Evolutionary conservation across 768 basidiomycete genomes (phyloP).

Genomic region (Clitopilus hobsonii): DNA sequence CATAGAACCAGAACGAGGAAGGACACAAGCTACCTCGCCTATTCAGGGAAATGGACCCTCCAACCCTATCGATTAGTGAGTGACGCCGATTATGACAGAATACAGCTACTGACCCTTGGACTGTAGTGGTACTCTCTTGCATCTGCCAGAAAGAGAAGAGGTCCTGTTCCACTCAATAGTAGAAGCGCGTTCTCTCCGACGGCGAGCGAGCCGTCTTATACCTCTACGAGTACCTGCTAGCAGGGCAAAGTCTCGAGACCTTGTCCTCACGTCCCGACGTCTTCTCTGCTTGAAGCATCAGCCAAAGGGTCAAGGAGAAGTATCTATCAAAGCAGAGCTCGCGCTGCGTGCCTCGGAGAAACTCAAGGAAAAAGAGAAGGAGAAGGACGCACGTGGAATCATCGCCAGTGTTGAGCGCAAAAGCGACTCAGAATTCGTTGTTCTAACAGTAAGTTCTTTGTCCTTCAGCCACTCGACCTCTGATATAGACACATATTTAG

Average conservation of each 20-base stretch:
- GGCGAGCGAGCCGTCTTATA: conserved; percentile 54
- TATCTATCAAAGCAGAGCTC: conserved; percentile 50
- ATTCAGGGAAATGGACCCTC: conserved; percentile 44
- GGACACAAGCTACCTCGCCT: conserved; percentile 50
- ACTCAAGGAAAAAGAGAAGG: conserved; percentile 35
- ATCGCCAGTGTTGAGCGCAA: conserved; percentile 47
- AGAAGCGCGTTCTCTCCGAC: conserved; percentile 47
- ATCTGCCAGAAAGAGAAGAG: conserved; percentile 34
- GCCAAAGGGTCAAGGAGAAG: conserved; percentile 23
- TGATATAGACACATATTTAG: conserved; percentile 21
- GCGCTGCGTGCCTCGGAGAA: conserved; percentile 30
- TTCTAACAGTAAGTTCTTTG: conserved; percentile 46
- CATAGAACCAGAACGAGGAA: conserved; percentile 37
- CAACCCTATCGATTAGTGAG: conserved; percentile 39
- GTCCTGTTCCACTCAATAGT: conserved; percentile 50
- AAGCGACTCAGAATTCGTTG: conserved; percentile 54
- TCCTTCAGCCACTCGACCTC: conserved; percentile 1
- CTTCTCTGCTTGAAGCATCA: conserved; percentile 53
- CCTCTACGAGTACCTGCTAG: conserved; percentile 43
- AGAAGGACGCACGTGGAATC: conserved; percentile 40
- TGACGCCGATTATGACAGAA: background rate
- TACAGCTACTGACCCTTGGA: background rate
- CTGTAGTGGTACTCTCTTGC: conserved; percentile 30
- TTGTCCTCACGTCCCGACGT: conserved; percentile 53
- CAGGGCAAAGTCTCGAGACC: conserved; percentile 47